phyloP scores from a whole-genome alignment of 2,329 filamentous ascomycete genomes.

The Fusarium coffeatum region DNA sequence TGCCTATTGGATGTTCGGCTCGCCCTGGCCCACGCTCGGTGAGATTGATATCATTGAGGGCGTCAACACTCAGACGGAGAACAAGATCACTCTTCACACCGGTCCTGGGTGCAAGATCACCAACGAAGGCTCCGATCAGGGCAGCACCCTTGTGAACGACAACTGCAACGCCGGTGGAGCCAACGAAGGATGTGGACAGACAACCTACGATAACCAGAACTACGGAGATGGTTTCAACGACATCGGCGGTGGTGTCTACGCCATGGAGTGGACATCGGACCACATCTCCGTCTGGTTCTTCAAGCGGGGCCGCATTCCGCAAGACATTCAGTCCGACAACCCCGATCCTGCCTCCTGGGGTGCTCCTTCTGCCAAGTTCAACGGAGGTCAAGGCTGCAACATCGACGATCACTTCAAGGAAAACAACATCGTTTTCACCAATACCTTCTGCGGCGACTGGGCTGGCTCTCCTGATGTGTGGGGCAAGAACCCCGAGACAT shows the following conservation, averaged over 20 bases:
- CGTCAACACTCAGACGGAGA: slow-evolving; percentile 70
- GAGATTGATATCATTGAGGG: slow-evolving; percentile 88
- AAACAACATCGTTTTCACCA: slow-evolving; percentile 84
- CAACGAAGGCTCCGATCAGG: slow-evolving; percentile 59
- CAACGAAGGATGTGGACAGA: slow-evolving; percentile 70
- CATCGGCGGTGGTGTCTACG: slow-evolving; percentile 76
- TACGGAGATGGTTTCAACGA: slow-evolving; percentile 79
- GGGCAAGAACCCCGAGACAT: slow-evolving; percentile 67
- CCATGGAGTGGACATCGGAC: slow-evolving; percentile 78
- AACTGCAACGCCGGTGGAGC: slow-evolving; percentile 69
- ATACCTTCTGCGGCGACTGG: slow-evolving; percentile 89
- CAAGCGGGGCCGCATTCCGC: slow-evolving; percentile 71
- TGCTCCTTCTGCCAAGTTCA: slow-evolving; percentile 74
- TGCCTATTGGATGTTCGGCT: slow-evolving; percentile 76
- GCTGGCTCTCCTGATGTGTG: slow-evolving; percentile 73
- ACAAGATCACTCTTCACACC: slow-evolving; percentile 77
- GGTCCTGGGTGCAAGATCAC: slow-evolving; percentile 67
- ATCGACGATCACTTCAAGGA: slow-evolving; percentile 76
- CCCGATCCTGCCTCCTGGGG: slow-evolving; percentile 79
- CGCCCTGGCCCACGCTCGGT: slow-evolving; percentile 75
- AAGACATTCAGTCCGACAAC: slow-evolving; percentile 67
- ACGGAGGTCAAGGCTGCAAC: slow-evolving; percentile 73
- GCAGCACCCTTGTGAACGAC: slow-evolving; percentile 57
- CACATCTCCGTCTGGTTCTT: slow-evolving; percentile 88
- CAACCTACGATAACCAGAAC: slow-evolving; percentile 61